phyloP scores from a whole-genome alignment of 108 stramenopile genomes.

The Pseudonitzschia pungens region DNA sequence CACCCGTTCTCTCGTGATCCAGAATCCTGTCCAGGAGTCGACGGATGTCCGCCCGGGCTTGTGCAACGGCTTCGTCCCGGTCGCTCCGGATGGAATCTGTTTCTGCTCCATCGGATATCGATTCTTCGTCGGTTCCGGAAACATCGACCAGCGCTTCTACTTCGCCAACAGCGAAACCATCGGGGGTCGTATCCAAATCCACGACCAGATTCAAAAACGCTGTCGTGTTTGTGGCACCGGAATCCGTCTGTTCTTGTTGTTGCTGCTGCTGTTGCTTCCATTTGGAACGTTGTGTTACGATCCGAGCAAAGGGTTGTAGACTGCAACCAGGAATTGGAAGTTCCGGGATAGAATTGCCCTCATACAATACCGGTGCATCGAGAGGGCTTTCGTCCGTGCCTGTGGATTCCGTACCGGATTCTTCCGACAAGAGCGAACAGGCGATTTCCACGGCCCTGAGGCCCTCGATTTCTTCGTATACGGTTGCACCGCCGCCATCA shows the following conservation, averaged over 20 bases:
- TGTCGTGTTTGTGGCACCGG: background rate
- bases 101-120: slow-evolving; percentile 13
- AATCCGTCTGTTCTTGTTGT: background rate
- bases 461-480: slow-evolving; percentile 59
- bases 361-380: background rate
- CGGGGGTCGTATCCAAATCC: slow-evolving; percentile 53
- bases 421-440: background rate
- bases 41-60: slow-evolving; percentile 12
- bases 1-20: slow-evolving; percentile 12
- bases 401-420: background rate
- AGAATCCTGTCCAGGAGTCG: background rate
- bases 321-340: background rate
- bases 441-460: slow-evolving; percentile 33
- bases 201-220: slow-evolving; percentile 27
- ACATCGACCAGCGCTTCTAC: slow-evolving; percentile 45
- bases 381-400: background rate
- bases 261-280: slow-evolving; percentile 32
- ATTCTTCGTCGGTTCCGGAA: background rate
- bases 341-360: slow-evolving; percentile 12
- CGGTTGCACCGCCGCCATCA: slow-evolving; percentile 28
- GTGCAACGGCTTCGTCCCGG: slow-evolving; percentile 10
- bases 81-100: background rate
- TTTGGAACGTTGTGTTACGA: slow-evolving; percentile 45
- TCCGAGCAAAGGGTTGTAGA: slow-evolving; percentile 41
- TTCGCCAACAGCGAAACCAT: slow-evolving; percentile 55